A percentile compares a stretch with the other conserved stretches of the same genome.
phyloP scores from a whole-genome alignment of 2,329 filamentous ascomycete genomes.

The Myotisia sp. region DNA sequence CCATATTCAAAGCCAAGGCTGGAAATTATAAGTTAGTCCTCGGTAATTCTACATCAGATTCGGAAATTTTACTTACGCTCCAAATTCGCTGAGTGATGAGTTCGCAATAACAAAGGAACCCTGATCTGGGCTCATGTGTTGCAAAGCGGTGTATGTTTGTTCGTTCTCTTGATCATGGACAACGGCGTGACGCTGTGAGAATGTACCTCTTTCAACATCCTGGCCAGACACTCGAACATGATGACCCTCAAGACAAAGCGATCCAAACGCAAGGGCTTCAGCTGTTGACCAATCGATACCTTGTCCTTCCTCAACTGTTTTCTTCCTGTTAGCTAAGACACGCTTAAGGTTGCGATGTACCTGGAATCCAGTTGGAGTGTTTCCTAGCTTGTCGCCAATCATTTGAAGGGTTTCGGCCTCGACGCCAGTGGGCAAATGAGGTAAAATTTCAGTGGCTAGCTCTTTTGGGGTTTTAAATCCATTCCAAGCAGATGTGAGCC shows the following conservation, averaged over 20 bases:
- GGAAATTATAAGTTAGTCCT: constrained; percentile 37
- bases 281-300: constrained; percentile 97
- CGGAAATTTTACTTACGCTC: constrained; percentile 37
- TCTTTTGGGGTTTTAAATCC: constrained; percentile 99
- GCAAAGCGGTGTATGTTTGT: constrained; percentile 79
- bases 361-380: constrained; percentile 68
- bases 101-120: constrained; percentile 94
- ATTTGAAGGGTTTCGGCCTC: constrained; percentile 58
- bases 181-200: constrained; percentile 93
- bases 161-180: constrained; percentile 96
- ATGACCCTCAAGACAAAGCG: constrained; percentile 80
- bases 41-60: not conserved
- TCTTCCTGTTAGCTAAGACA: constrained; percentile 77
- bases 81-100: constrained; percentile 67
- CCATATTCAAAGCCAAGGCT: constrained; percentile 96
- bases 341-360: constrained; percentile 94
- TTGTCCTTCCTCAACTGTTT: constrained; percentile 81
- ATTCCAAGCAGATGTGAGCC: constrained; percentile 98
- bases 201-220: constrained; percentile 98
- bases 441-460: constrained; percentile 80
- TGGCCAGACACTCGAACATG: constrained; percentile 96
- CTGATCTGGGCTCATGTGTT: constrained; percentile 79
- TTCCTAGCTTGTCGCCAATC: constrained; percentile 68
- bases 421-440: constrained; percentile 77
- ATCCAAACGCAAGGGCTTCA: constrained; percentile 87